phyloP scores from a whole-genome alignment of 441 rosid species.

The Mallotus japonicus region DNA sequence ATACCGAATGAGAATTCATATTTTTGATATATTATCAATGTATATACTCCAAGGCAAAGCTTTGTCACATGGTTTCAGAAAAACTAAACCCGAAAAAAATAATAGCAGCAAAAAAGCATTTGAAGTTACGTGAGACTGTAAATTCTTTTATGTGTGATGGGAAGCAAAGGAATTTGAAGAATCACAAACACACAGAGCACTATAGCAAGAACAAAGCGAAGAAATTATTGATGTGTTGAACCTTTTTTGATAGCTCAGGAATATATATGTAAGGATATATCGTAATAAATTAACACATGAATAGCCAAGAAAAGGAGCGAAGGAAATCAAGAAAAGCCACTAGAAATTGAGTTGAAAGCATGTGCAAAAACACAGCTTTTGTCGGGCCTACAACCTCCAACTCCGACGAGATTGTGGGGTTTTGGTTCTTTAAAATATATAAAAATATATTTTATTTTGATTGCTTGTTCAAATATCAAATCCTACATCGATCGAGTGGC shows the following conservation, averaged over 20 bases:
- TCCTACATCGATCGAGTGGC: constrained; percentile 25
- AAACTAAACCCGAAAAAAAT: too few relatives aligned
- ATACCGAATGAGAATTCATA: too few relatives aligned
- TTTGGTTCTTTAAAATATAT: constrained; percentile 16
- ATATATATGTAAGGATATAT: neutral
- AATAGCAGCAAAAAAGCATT: neutral
- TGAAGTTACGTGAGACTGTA: neutral
- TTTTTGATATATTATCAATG: too few relatives aligned
- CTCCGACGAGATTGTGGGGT: constrained; percentile 61
- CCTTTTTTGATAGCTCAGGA: neutral
- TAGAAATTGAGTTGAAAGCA: constrained; percentile 32
- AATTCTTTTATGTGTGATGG: neutral
- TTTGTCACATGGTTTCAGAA: too few relatives aligned
- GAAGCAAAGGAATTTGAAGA: neutral
- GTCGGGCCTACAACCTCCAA: constrained; percentile 58
- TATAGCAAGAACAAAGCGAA: neutral
- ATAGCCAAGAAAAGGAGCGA: neutral
- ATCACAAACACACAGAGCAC: neutral
- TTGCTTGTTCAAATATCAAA: neutral
- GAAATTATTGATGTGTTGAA: neutral
- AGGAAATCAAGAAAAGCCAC: neutral
- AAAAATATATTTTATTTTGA: neutral
- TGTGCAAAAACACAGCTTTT: constrained; percentile 62
- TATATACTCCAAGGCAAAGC: too few relatives aligned
- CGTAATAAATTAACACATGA: neutral